phyloP scores from a whole-genome alignment of 2,329 filamentous ascomycete species.

The Lojkania enalia region DNA sequence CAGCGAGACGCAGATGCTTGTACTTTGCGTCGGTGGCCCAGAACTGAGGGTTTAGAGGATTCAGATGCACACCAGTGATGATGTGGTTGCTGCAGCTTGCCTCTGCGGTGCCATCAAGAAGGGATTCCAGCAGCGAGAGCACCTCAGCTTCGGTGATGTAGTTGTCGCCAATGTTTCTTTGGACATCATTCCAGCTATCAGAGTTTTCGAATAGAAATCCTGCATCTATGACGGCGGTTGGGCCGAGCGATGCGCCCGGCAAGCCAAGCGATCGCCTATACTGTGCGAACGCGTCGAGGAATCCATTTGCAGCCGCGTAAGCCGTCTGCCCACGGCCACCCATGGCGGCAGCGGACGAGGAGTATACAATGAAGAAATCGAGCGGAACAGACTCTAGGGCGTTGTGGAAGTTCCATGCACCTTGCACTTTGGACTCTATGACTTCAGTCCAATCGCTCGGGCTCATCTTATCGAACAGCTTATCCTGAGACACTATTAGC shows the following conservation, averaged over 20 bases:
- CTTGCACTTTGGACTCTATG: constrained; percentile 25
- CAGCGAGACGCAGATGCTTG: constrained; percentile 22
- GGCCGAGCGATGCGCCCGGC: constrained; percentile 25
- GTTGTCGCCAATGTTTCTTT: constrained; percentile 29
- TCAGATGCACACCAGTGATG: constrained; percentile 35
- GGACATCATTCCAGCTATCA: constrained; percentile 27
- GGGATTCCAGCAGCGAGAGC: constrained; percentile 25
- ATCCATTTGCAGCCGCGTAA: constrained; percentile 52
- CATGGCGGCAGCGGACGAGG: constrained; percentile 30
- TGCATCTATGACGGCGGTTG: constrained; percentile 31
- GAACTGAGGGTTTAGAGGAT: constrained; percentile 27
- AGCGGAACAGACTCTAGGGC: constrained; percentile 19
- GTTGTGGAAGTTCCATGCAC: constrained; percentile 27
- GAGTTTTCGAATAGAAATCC: constrained; percentile 30
- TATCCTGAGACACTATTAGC: constrained; percentile 8
- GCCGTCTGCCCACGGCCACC: constrained; percentile 46
- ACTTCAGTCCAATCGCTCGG: constrained; percentile 7
- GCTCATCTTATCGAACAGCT: constrained; percentile 14
- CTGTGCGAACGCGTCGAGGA: constrained; percentile 33
- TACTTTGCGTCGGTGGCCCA: constrained; percentile 35
- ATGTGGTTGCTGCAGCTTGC: constrained; percentile 27
- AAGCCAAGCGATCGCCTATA: constrained; percentile 23
- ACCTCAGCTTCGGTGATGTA: constrained; percentile 33
- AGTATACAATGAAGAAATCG: constrained; percentile 47
- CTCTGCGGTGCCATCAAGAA: constrained; percentile 23